phyloP scores from a whole-genome alignment of 352 stramenopile species.

The Peronospora belbahrii region DNA sequence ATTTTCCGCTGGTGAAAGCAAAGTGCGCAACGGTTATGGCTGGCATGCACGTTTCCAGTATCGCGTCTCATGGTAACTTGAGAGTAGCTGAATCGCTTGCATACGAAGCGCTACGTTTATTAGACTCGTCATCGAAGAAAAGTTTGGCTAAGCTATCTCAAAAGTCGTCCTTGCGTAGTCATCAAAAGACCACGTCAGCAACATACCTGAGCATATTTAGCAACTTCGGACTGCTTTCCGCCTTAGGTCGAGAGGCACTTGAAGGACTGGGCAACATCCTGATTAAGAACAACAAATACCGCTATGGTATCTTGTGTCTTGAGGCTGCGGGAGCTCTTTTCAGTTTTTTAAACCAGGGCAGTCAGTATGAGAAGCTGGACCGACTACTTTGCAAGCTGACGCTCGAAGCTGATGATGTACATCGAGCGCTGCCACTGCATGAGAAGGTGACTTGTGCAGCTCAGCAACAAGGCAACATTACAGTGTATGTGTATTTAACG shows the following conservation, averaged over 20 bases:
- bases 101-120: conserved; percentile 66
- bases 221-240: conserved; percentile 67
- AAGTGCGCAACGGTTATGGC: conserved; percentile 62
- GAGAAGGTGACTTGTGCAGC: conserved; percentile 68
- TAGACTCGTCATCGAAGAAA: conserved; percentile 51
- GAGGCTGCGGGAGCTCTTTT: conserved; percentile 62
- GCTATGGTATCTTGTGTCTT: conserved; percentile 70
- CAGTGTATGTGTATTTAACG: conserved; percentile 79
- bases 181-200: conserved; percentile 9
- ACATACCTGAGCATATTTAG: conserved; percentile 57
- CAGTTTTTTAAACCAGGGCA: conserved; percentile 58
- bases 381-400: conserved; percentile 66
- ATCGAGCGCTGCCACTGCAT: conserved; percentile 62
- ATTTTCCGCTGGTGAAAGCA: conserved; percentile 64
- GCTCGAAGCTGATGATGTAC: conserved; percentile 67
- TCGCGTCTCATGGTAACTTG: conserved; percentile 39
- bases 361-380: conserved; percentile 71
- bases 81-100: conserved; percentile 55
- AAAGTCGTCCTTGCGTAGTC: conserved; percentile 9
- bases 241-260: conserved; percentile 58
- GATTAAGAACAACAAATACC: conserved; percentile 84
- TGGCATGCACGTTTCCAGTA: conserved; percentile 39
- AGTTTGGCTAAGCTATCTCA: conserved; percentile 15
- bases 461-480: conserved; percentile 72
- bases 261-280: conserved; percentile 72